Percentiles rank a stretch among this genome's conserved stretches.
phyloP scores from a whole-genome alignment of 208 protist species.

The Trypanosoma cruzi region DNA sequence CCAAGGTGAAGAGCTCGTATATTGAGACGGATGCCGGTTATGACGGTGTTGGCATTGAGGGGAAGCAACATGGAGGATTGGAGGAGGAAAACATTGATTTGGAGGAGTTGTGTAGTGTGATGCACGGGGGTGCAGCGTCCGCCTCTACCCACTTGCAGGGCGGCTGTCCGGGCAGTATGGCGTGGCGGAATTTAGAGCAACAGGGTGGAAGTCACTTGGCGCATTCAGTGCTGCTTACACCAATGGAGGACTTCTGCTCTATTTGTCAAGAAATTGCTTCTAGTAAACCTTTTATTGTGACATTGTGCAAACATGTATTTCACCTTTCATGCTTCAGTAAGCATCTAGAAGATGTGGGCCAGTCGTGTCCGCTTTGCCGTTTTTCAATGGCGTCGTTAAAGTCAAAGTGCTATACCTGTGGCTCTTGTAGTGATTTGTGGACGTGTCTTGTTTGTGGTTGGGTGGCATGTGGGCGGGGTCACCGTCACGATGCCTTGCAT shows the following conservation, averaged over 20 bases:
- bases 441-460: slow-evolving; percentile 84
- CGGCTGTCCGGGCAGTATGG: not conserved
- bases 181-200: not conserved
- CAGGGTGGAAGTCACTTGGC: too few species aligned
- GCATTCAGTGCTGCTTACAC: not conserved
- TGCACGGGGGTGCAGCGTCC: not conserved
- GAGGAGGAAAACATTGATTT: not conserved
- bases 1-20: not conserved
- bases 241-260: slow-evolving; percentile 49
- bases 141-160: not conserved
- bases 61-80: not conserved
- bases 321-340: slow-evolving; percentile 68
- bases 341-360: slow-evolving; percentile 39
- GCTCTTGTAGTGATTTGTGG: slow-evolving; percentile 81
- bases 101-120: slow-evolving; percentile 13
- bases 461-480: slow-evolving; percentile 68
- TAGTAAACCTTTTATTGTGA: slow-evolving; percentile 47
- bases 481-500: slow-evolving; percentile 45
- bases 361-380: slow-evolving; percentile 81
- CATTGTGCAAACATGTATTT: slow-evolving; percentile 77
- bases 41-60: not conserved
- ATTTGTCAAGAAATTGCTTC: slow-evolving; percentile 69
- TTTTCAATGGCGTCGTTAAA: slow-evolving; percentile 78
- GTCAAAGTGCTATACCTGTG: slow-evolving; percentile 67
- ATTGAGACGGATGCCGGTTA: not conserved